A percentile compares a stretch with the other conserved stretches of the same genome.
phyloP scores from a whole-genome alignment of 2,329 filamentous ascomycete species.

The Aspergillus sp. region DNA sequence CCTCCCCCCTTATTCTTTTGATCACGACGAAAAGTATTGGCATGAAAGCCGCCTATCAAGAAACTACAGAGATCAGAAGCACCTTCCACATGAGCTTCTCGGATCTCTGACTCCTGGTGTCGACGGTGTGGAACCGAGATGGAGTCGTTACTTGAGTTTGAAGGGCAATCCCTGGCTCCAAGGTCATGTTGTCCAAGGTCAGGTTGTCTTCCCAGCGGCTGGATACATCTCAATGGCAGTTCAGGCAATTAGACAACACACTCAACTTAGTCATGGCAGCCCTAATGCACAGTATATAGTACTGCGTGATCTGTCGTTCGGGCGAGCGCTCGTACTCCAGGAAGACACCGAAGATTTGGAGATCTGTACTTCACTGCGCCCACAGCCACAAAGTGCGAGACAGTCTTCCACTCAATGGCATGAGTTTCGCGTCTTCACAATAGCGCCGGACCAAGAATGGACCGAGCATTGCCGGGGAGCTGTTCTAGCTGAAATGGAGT shows the following conservation, averaged over 20 bases:
- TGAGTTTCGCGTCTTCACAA: too few species aligned
- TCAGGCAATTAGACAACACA: not conserved
- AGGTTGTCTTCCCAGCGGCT: slow-evolving; percentile 27
- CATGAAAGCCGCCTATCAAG: slow-evolving; percentile 4
- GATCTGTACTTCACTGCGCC: too few species aligned
- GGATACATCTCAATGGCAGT: slow-evolving; percentile 13
- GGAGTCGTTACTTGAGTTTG: slow-evolving; percentile 18
- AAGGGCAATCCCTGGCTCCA: slow-evolving; percentile 24
- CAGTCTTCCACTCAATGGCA: too few species aligned
- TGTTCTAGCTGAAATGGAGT: too few species aligned
- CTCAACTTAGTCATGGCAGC: not conserved
- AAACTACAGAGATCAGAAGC: not conserved
- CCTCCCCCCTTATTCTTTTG: slow-evolving; percentile 8
- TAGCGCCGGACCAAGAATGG: too few species aligned
- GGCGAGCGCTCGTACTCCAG: too few species aligned
- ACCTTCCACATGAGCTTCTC: slow-evolving; percentile 5
- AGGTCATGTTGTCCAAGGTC: slow-evolving; percentile 23
- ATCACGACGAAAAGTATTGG: slow-evolving; percentile 9
- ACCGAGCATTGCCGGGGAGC: too few species aligned
- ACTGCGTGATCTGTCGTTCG: too few species aligned
- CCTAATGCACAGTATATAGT: not conserved
- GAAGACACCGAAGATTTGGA: too few species aligned
- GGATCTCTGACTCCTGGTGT: slow-evolving; percentile 5
- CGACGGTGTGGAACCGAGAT: slow-evolving; percentile 7
- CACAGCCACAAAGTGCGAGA: too few species aligned